phyloP scores from a whole-genome alignment of 192 early-diverging fungal genomes.

The Entomortierella parvispora region DNA sequence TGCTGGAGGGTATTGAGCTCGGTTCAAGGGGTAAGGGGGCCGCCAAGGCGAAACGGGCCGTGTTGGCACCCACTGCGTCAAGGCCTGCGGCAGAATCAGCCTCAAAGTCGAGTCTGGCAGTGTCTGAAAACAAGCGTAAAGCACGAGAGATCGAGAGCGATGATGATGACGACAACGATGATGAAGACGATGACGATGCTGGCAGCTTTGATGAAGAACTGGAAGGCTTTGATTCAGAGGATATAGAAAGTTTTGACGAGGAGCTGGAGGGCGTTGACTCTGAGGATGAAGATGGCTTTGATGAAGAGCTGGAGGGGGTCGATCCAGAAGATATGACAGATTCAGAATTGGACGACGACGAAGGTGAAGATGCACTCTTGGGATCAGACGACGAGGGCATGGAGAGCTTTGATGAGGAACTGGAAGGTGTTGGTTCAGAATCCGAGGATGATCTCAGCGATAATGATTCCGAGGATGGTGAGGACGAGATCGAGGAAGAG shows the following conservation, averaged over 20 bases:
- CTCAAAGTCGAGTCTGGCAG: background rate
- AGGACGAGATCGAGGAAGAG: constrained; percentile 34
- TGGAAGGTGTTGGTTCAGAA: constrained; percentile 19
- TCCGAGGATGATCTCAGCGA: constrained; percentile 29
- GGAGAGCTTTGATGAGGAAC: constrained; percentile 49
- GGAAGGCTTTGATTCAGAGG: constrained; percentile 35
- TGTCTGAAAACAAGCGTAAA: constrained; percentile 18
- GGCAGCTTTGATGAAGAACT: constrained; percentile 38
- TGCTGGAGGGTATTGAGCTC: constrained; percentile 55
- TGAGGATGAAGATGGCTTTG: constrained; percentile 29
- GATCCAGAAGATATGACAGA: constrained; percentile 48
- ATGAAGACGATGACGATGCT: constrained; percentile 30
- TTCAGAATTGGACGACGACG: constrained; percentile 30
- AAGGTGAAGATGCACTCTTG: constrained; percentile 22
- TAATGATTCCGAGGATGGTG: constrained; percentile 21
- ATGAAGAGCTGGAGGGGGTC: constrained; percentile 53
- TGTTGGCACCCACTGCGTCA: background rate
- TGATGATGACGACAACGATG: constrained; percentile 22
- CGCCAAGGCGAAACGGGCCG: background rate
- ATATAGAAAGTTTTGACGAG: constrained; percentile 30
- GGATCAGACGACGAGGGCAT: constrained; percentile 14
- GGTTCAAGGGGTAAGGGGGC: constrained; percentile 22
- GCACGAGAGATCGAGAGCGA: constrained; percentile 43
- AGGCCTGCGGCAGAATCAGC: background rate
- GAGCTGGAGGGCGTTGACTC: constrained; percentile 25